Percentiles rank a stretch among this genome's conserved stretches.
phyloP scores from a whole-genome alignment of 2,329 filamentous ascomycete genomes.

The Exophiala calicioides region DNA sequence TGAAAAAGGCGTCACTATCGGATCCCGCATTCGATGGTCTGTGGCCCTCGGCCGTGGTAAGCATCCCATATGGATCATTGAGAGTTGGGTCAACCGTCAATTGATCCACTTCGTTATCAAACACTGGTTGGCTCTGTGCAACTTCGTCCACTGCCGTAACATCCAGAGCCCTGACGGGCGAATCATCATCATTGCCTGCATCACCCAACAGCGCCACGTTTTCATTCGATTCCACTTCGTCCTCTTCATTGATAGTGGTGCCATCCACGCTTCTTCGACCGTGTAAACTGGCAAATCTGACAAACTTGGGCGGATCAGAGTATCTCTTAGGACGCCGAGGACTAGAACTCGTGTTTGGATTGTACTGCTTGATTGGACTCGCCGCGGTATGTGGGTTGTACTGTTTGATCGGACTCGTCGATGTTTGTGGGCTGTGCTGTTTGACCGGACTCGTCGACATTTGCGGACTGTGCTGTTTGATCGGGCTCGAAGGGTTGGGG shows the following conservation, averaged over 20 bases:
- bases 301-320: conserved; percentile 21
- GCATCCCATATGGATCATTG: neutral
- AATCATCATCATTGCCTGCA: neutral
- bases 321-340: conserved; percentile 19
- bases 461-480: conserved; percentile 6
- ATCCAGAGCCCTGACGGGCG: neutral
- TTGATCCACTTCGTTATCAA: neutral
- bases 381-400: conserved; percentile 2
- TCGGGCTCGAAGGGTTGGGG: conserved; percentile 2
- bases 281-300: conserved; percentile 28
- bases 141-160: conserved; percentile 3
- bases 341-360: conserved; percentile 7
- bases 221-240: conserved; percentile 16
- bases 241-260: conserved; percentile 21
- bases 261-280: conserved; percentile 18
- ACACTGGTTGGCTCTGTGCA: neutral
- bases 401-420: no score
- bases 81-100: neutral
- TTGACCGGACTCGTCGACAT: conserved; percentile 6
- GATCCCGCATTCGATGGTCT: neutral
- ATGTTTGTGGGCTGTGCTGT: conserved; percentile 5
- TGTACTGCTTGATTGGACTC: conserved; percentile 4
- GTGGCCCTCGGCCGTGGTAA: neutral
- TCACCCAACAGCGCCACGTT: conserved; percentile 10
- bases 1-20: conserved; percentile 12